Base-by-base conservation (phyloP, 441 rosid genomes). In the Brassica hybrid region DNA sequence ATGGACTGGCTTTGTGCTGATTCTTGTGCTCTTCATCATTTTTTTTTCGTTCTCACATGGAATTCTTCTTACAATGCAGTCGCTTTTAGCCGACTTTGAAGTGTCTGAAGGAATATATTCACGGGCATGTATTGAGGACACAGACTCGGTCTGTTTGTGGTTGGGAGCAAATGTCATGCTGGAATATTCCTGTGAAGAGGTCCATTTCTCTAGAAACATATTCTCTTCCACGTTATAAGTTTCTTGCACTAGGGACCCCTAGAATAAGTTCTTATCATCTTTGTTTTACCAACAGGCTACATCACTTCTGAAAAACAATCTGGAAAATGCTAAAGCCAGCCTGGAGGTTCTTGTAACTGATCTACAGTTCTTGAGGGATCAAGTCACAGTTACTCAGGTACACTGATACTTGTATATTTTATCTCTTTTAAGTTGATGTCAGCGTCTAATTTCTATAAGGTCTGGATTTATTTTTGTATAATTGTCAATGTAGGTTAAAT, bases 301-400 rank as follows among this genome's bases (percentile, higher is more conserved):
- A 38, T 73, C 83, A 56, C 93, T 93, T 83, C 88, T 94, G 61
- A 83, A 88, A 75, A 92, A 89, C 84, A 96, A 94, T 82, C 85
- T 92, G 76, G 93, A 91, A 23, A 94, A 92, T 86, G 96, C 98
- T 74, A 94, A 87, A 86, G 97, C 97, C 69, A 93, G 99, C 82
- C 81, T 93, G 77, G 97, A 90, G 87, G 98, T 90, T 73, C 98
- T 96, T 68, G 74, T 93, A 62, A 90, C 87, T 14, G 98, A 96
- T 87, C 83, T 92, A 61, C 99, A 89, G 57, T 94, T 96, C 83
- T 86, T 90, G 85, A 89, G 97, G 88, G 98, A 96, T 82, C 97
- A 96, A 80, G 97, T 92, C 81, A 94, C 97, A 48, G 88, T 92
- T 83, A 91, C 98, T 52, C 97, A 92, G 98, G 97, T 96, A 84